Percentiles rank a stretch among this genome's conserved stretches.
These are phyloP conservation scores for Penicillium bialowiezense DNA, from an alignment of 495 filamentous ascomycete species.

Conservation along the genomic window DNA sequence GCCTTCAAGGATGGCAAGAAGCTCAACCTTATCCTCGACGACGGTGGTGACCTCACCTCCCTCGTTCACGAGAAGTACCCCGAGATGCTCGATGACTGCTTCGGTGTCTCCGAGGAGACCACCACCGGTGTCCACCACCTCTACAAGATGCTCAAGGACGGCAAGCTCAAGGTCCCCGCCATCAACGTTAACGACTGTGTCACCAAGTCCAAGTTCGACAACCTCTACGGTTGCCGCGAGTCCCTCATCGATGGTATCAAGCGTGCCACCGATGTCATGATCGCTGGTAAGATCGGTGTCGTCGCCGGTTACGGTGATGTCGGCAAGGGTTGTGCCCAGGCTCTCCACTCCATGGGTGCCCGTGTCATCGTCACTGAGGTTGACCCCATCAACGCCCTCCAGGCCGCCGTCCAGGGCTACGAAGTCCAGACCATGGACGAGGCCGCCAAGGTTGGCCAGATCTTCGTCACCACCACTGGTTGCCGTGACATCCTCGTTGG, in stretches of 20 bases:
- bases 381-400: slow-evolving; percentile 99
- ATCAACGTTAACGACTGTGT: slow-evolving; percentile 99
- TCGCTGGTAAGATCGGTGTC: slow-evolving; percentile 96
- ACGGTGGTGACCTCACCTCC: slow-evolving; percentile 95
- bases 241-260: slow-evolving; percentile 99
- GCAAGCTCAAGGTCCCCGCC: slow-evolving; percentile 85
- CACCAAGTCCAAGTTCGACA: slow-evolving; percentile 99
- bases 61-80: slow-evolving; percentile 98
- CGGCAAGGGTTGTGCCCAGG: slow-evolving; percentile 96
- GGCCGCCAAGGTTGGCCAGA: slow-evolving; percentile 82
- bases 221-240: slow-evolving; percentile 98
- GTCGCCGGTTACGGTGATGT: slow-evolving; percentile 99
- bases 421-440: slow-evolving; percentile 98
- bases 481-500: slow-evolving; percentile 96
- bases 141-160: slow-evolving; percentile 94
- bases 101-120: slow-evolving; percentile 97
- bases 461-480: slow-evolving; percentile 98
- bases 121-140: slow-evolving; percentile 99
- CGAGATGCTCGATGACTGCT: slow-evolving; percentile 95
- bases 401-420: slow-evolving; percentile 95
- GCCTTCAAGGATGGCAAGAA: slow-evolving; percentile 96
- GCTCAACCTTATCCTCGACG: slow-evolving; percentile 98
- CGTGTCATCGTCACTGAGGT: slow-evolving; percentile 96
- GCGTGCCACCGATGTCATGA: slow-evolving; percentile 99
- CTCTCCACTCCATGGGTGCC: slow-evolving; percentile 94